Conservation (phyloP, 352 stramenopile species). For the Phytophthora tentaculata region DNA sequence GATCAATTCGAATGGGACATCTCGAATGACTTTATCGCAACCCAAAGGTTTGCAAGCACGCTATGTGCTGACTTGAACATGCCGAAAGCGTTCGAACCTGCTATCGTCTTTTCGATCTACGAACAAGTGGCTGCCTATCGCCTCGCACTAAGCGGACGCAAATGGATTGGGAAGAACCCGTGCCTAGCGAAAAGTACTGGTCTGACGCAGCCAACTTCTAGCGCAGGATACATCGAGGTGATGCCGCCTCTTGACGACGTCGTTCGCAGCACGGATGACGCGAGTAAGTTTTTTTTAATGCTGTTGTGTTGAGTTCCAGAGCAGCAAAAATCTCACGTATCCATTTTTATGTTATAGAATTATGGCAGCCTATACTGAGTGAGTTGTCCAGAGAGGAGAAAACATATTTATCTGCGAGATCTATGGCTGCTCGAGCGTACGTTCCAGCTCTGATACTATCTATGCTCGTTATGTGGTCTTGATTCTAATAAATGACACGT, state of each 20-base stretch:
- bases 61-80: slow-evolving; percentile 70
- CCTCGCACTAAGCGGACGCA: slow-evolving; percentile 47
- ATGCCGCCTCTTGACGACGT: slow-evolving; percentile 62
- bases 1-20: slow-evolving; percentile 88
- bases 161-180: slow-evolving; percentile 68
- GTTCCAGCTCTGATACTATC: slow-evolving; percentile 14
- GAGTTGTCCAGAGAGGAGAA: slow-evolving; percentile 73
- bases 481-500: slow-evolving; percentile 5
- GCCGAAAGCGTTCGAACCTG: slow-evolving; percentile 55
- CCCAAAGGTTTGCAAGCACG: slow-evolving; percentile 58
- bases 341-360: slow-evolving; percentile 30
- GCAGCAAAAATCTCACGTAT: slow-evolving; percentile 7
- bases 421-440: slow-evolving; percentile 44
- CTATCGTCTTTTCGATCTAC: slow-evolving; percentile 76
- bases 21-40: slow-evolving; percentile 51
- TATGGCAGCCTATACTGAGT: slow-evolving; percentile 77
- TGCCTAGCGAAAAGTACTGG: slow-evolving; percentile 33
- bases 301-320: neutral
- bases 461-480: neutral
- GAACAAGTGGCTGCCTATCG: slow-evolving; percentile 79
- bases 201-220: slow-evolving; percentile 24
- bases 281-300: slow-evolving; percentile 32
- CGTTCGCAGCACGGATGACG: slow-evolving; percentile 52
- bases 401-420: slow-evolving; percentile 66
- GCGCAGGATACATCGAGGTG: slow-evolving; percentile 54